A percentile compares a stretch with the other conserved stretches of the same genome.
Evolutionary conservation across 371 early-diverging fungal species (phyloP).

Genomic region (Mortierella sp.): DNA sequence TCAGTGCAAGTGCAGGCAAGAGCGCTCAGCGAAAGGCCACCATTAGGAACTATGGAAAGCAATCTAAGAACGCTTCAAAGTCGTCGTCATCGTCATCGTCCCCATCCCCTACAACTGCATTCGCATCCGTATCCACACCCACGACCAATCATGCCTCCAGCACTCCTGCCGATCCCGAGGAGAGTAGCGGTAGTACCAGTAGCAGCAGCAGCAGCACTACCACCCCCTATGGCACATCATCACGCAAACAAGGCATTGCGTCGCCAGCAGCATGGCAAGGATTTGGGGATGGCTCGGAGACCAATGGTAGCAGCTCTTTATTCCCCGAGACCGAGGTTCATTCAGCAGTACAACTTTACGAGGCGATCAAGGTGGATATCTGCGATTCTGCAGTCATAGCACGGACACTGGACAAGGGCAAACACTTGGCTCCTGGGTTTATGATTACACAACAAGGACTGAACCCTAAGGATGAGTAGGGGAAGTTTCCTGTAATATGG

Average conservation of each 20-base stretch:
- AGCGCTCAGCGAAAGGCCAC: conserved; percentile 15
- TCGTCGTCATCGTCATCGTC: conserved; percentile 9
- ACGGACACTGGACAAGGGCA: conserved; percentile 23
- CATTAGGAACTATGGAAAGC: not conserved
- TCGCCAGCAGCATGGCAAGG: conserved; percentile 42
- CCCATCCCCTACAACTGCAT: not conserved
- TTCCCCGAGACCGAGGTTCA: conserved; percentile 10
- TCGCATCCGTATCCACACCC: conserved; percentile 2
- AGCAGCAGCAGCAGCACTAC: not conserved
- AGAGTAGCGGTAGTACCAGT: too few species aligned
- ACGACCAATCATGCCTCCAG: not conserved
- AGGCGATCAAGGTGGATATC: conserved; percentile 24
- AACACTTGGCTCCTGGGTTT: conserved; percentile 9
- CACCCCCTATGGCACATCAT: not conserved
- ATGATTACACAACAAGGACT: too few species aligned
- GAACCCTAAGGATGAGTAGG: too few species aligned
- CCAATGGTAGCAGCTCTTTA: not conserved
- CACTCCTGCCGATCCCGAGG: too few species aligned
- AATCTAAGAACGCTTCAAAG: not conserved
- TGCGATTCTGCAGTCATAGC: conserved; percentile 3
- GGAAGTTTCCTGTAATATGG: too few species aligned
- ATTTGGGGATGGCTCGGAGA: conserved; percentile 25
- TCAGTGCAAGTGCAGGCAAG: conserved; percentile 11
- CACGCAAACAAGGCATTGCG: not conserved
- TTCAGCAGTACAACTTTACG: conserved; percentile 29